Conservation (phyloP, 78 protist species). For the Monocercomonoides exilis region DNA sequence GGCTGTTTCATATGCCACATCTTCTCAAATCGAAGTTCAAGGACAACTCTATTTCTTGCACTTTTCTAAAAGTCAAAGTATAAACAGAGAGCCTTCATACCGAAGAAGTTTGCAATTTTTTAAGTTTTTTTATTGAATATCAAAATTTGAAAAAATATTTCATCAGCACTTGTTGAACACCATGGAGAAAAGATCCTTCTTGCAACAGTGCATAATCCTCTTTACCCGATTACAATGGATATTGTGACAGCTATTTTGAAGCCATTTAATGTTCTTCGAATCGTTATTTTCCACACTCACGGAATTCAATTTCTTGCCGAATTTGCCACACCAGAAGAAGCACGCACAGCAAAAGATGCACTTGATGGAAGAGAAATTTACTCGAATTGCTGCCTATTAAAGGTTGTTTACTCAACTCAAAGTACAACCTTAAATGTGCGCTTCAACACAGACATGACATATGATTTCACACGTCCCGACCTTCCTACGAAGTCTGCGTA, state of each 20-base stretch:
- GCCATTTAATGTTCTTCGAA: not conserved
- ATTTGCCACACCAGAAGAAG: not conserved
- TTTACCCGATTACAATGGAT: not conserved
- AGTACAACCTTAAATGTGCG: not conserved
- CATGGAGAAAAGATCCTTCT: not conserved
- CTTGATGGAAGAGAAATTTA: not conserved
- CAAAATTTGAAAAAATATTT: too few relatives aligned
- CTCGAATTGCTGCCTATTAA: not conserved
- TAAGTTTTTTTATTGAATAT: too few relatives aligned
- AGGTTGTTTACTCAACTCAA: not conserved
- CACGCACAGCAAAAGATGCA: not conserved
- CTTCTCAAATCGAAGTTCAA: too few relatives aligned
- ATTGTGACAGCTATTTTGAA: not conserved
- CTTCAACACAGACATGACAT: not conserved
- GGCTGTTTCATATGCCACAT: too few relatives aligned
- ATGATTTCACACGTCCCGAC: not conserved
- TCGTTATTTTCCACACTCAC: not conserved
- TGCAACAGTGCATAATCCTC: not conserved
- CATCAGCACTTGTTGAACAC: too few relatives aligned
- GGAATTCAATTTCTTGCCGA: not conserved
- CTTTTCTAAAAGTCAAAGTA: too few relatives aligned
- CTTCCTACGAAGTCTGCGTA: not conserved
- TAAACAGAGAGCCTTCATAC: too few relatives aligned
- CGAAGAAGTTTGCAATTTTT: too few relatives aligned
- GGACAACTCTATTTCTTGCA: too few relatives aligned